Conservation (phyloP, 1,284 basidiomycete genomes). For the Cryptococcus maquisensis region DNA sequence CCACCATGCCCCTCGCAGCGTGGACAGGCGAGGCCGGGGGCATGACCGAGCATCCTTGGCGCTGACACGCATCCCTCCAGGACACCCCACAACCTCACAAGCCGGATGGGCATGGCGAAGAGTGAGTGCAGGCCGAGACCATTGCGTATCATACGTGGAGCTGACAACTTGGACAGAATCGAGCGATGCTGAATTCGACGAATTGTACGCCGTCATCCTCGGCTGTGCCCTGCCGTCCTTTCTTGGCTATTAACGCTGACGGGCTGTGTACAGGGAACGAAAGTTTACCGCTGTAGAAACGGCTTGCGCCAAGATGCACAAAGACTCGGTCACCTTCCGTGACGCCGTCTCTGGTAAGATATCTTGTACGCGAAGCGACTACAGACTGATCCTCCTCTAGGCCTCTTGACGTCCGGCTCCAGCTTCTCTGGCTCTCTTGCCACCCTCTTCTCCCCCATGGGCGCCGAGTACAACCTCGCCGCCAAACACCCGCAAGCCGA, state of each 20-base stretch:
- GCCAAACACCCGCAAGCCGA: conserved; percentile 72
- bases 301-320: conserved; percentile 81
- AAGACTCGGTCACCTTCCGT: conserved; percentile 83
- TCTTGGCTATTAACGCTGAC: not conserved
- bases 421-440: conserved; percentile 73
- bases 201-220: conserved; percentile 29
- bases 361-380: not conserved
- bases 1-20: not conserved
- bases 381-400: conserved; percentile 48
- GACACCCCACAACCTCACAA: conserved; percentile 80
- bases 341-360: conserved; percentile 71
- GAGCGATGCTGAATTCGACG: conserved; percentile 71
- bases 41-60: conserved; percentile 1
- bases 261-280: conserved; percentile 51
- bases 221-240: not conserved
- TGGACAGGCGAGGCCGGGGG: not conserved
- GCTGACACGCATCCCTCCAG: conserved; percentile 38
- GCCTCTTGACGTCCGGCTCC: conserved; percentile 71
- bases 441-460: conserved; percentile 73
- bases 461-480: conserved; percentile 75
- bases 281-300: conserved; percentile 74
- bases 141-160: not conserved
- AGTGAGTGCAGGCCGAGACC: conserved; percentile 56
- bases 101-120: conserved; percentile 82
- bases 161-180: conserved; percentile 57